Conservation (phyloP, 352 stramenopile species). For the Ochromonadaceae sp. region DNA sequence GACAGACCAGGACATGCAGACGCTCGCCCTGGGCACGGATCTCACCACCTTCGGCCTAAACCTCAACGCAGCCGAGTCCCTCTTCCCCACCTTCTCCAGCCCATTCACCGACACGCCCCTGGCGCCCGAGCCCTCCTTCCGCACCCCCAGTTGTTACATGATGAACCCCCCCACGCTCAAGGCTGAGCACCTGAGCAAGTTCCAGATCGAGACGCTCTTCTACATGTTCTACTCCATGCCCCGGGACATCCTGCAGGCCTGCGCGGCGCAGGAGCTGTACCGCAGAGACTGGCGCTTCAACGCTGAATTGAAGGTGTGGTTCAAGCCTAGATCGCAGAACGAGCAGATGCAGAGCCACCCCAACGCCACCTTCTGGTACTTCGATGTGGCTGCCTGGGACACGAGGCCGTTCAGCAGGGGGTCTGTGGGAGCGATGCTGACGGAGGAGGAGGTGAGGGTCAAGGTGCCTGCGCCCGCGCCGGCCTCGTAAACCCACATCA, state of each 20-base stretch:
- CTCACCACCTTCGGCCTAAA: slow-evolving; percentile 63
- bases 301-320: slow-evolving; percentile 88
- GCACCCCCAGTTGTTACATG: slow-evolving; percentile 59
- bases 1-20: slow-evolving; percentile 61
- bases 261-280: slow-evolving; percentile 61
- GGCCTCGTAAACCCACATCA: no score
- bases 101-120: slow-evolving; percentile 51
- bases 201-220: slow-evolving; percentile 95
- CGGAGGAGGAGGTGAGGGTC: no score
- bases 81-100: slow-evolving; percentile 57
- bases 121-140: slow-evolving; percentile 51
- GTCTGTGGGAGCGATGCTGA: neutral
- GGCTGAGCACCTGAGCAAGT: slow-evolving; percentile 91
- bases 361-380: neutral
- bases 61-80: slow-evolving; percentile 54
- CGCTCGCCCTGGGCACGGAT: slow-evolving; percentile 52
- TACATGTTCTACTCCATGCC: slow-evolving; percentile 99
- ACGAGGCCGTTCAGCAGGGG: neutral
- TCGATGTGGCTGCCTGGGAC: slow-evolving; percentile 3
- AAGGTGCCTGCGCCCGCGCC: no score
- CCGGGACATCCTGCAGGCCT: slow-evolving; percentile 84
- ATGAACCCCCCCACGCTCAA: slow-evolving; percentile 91
- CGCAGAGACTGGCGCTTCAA: slow-evolving; percentile 93
- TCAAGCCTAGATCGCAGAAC: slow-evolving; percentile 50
- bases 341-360: slow-evolving; percentile 23